phyloP scores from a whole-genome alignment of 306 rosid species.

The Cicer arietinum region DNA sequence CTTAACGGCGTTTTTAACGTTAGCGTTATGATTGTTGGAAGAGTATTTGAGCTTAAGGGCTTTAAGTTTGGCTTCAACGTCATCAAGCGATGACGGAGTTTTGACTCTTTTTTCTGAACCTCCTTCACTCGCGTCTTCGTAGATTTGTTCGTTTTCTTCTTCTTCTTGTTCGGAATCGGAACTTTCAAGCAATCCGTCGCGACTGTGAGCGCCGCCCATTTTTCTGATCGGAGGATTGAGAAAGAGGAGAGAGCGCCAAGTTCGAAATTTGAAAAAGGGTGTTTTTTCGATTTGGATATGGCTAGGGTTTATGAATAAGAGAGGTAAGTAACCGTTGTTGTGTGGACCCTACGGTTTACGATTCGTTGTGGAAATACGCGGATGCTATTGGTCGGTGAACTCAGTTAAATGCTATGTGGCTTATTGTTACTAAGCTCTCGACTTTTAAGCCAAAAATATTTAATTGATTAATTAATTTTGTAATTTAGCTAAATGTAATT shows the following conservation, averaged over 20 bases:
- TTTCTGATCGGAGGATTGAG: not conserved
- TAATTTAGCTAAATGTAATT: too few relatives aligned
- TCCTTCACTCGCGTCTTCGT: constrained; percentile 64
- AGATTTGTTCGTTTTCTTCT: constrained; percentile 49
- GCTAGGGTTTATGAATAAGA: constrained; percentile 39
- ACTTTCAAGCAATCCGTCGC: constrained; percentile 56
- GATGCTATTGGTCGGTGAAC: constrained; percentile 1
- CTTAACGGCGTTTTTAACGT: constrained; percentile 71
- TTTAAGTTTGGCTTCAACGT: constrained; percentile 82
- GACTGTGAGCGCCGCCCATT: constrained; percentile 86
- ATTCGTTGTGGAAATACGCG: not conserved
- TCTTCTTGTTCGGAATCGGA: constrained; percentile 57
- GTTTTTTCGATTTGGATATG: constrained; percentile 11
- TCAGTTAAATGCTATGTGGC: not conserved
- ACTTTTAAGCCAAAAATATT: too few relatives aligned
- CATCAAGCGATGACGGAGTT: constrained; percentile 74
- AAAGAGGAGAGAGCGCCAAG: constrained; percentile 51
- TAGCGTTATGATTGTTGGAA: constrained; percentile 44
- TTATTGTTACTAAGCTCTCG: too few relatives aligned
- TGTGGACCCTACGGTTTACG: not conserved
- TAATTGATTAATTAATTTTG: too few relatives aligned
- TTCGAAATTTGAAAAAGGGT: constrained; percentile 67
- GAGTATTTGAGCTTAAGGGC: constrained; percentile 87
- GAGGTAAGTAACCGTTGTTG: not conserved
- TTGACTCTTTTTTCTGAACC: constrained; percentile 56